Conservation (phyloP, 768 basidiomycete species). For the Trametes coccinea region DNA sequence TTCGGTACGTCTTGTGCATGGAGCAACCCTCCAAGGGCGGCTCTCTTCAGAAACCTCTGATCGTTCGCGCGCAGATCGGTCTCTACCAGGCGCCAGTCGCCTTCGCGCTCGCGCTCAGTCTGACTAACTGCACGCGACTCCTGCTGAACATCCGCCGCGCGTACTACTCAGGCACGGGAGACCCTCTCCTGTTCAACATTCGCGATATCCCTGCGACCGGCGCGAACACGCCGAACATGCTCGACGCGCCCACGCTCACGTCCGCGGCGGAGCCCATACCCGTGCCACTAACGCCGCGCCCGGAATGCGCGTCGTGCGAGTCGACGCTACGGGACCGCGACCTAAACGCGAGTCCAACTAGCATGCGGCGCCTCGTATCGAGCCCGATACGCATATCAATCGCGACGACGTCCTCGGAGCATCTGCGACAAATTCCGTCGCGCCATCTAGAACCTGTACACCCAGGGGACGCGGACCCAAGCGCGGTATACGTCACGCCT, state of each 20-base stretch:
- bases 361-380: not conserved
- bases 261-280: not conserved
- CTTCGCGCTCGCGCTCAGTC: constrained; percentile 33
- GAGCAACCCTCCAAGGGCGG: too few relatives aligned
- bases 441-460: not conserved
- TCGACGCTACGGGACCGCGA: constrained; percentile 1
- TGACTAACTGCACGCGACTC: constrained; percentile 34
- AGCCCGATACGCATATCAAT: constrained; percentile 1
- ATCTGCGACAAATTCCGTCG: not conserved
- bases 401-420: constrained; percentile 5
- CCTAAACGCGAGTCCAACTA: not conserved
- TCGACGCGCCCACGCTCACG: constrained; percentile 1
- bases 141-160: constrained; percentile 35
- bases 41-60: too few relatives aligned
- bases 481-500: constrained; percentile 8
- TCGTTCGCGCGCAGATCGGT: constrained; percentile 23
- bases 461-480: not conserved
- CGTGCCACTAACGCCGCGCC: not conserved
- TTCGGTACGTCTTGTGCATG: constrained; percentile 22
- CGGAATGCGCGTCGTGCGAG: not conserved
- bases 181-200: constrained; percentile 18
- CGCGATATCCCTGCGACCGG: constrained; percentile 14
- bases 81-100: constrained; percentile 31
- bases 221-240: constrained; percentile 15
- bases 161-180: constrained; percentile 28